A percentile compares a stretch with the other conserved stretches of the same genome.
Evolutionary conservation across 2,329 filamentous ascomycete species (phyloP).

Genomic region (Ophioceras dolichostomum): DNA sequence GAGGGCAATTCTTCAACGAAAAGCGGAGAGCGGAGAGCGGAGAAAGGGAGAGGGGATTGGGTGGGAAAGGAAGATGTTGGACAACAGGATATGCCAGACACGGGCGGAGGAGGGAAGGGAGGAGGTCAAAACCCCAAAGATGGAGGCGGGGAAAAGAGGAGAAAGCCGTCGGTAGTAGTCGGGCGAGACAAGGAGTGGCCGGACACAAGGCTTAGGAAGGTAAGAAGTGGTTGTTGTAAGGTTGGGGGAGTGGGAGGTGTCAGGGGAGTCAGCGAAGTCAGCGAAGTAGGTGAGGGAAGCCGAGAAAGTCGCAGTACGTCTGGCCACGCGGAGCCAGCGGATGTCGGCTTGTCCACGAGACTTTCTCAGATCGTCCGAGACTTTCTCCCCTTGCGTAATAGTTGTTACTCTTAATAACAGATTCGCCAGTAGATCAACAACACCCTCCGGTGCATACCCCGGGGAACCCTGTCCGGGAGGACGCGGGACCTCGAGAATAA

Average conservation of each 20-base stretch:
- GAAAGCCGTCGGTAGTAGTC: conserved; percentile 9
- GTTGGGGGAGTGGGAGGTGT: neutral
- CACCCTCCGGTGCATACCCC: neutral
- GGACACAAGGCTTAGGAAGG: conserved; percentile 7
- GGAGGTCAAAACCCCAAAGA: conserved; percentile 1
- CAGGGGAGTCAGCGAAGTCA: neutral
- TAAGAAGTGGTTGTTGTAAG: neutral
- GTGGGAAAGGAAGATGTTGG: conserved; percentile 14
- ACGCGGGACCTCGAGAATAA: too few species aligned
- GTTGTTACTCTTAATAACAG: neutral
- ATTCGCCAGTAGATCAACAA: neutral
- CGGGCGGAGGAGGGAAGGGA: neutral
- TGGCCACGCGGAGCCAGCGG: neutral
- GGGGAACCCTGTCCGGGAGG: neutral
- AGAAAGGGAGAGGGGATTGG: conserved; percentile 8
- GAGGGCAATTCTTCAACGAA: neutral
- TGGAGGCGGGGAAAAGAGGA: conserved; percentile 19
- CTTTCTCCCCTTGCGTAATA: too few species aligned
- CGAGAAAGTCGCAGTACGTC: neutral
- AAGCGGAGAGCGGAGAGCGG: conserved; percentile 8
- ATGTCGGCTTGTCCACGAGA: neutral
- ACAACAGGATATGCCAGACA: neutral
- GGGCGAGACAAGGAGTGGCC: conserved; percentile 6
- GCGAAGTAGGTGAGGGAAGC: neutral
- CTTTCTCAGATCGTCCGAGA: neutral